Base-by-base conservation (phyloP, 2,329 filamentous ascomycete species). In the Didymella pomorum region DNA sequence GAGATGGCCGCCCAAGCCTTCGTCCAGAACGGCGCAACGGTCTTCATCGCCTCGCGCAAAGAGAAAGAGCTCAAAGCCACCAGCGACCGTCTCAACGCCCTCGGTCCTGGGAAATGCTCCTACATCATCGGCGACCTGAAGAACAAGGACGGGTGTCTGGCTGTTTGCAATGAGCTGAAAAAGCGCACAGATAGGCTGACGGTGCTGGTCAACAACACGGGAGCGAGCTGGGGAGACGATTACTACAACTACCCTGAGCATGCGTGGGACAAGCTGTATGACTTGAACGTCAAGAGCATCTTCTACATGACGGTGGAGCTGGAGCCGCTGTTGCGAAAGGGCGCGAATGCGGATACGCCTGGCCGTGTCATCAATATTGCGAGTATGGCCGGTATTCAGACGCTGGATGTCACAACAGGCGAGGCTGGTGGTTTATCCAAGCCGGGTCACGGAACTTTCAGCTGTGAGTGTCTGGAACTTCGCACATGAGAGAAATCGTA, bases 181-280 rank as follows among this genome's bases (percentile, higher is more conserved):
- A 81, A 81, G 69, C 75, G 77, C 10, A 71, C 71, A 2, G 75
- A 77, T 35, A 65, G 73, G 12, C 53, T 84, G 73, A 83, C 71
- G 64, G 79, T 84, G 23, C 72, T 84, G 20, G 76, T 84, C 51
- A 84, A 84, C 67, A 84, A 84, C 64, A 82, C 82, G 9, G 82
- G 82, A 16, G 83, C 80, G 9, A 82, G 81, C 51, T 84, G 82
- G 78, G 84, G 83, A 10, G 84, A 81, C 25, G 81, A 83, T 26
- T 86, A 86, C 69, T 82, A 85, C 59, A 79, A 86, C 69, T 86
- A 85, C 65, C 83, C 83, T 0, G 83, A 85, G 61, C 77, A 79
- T 45, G 84, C 82, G 39, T 87, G 84, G 82, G 84, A 85, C 62
- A 83, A 85, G 62, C 76, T 86, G 21, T 82, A 85, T 64, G 81